Evolutionary conservation across 176 grass and related monocot species (phyloP).

Genomic region (Musa acuminata): DNA sequence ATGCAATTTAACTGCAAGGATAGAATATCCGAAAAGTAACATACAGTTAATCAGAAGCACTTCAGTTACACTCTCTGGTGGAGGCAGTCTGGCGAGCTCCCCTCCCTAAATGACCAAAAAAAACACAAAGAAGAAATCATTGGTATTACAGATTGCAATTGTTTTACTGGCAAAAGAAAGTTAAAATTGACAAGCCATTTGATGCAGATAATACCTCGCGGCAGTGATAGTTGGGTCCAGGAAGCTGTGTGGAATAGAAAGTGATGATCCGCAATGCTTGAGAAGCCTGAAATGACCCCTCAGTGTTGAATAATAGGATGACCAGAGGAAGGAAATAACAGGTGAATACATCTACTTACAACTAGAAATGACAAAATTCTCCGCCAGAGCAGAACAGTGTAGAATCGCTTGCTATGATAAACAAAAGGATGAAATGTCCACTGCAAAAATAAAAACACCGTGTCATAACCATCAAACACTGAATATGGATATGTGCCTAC

Average conservation of each 20-base stretch:
- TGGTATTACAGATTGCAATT: background rate
- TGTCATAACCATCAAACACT: constrained; percentile 3
- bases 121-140: background rate
- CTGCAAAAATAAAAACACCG: constrained; percentile 41
- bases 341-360: constrained; percentile 39
- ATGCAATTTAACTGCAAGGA: constrained; percentile 11
- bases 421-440: constrained; percentile 99
- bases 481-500: constrained; percentile 13
- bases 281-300: constrained; percentile 47
- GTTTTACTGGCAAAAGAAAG: constrained; percentile 17
- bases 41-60: constrained; percentile 91
- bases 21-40: background rate
- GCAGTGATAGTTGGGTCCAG: constrained; percentile 97
- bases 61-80: constrained; percentile 66
- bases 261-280: constrained; percentile 91
- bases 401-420: constrained; percentile 81
- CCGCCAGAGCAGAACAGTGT: constrained; percentile 83
- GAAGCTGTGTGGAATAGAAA: constrained; percentile 96
- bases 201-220: constrained; percentile 52
- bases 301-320: background rate
- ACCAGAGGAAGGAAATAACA: constrained; percentile 5
- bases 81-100: constrained; percentile 61
- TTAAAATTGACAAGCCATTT: background rate
- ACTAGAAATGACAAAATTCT: constrained; percentile 89
- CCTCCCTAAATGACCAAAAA: constrained; percentile 42